Evolutionary conservation across 2,329 filamentous ascomycete genomes (phyloP), one percentile per base, ranked within the genome.

Genomic region (Tympanopsis confertula): DNA sequence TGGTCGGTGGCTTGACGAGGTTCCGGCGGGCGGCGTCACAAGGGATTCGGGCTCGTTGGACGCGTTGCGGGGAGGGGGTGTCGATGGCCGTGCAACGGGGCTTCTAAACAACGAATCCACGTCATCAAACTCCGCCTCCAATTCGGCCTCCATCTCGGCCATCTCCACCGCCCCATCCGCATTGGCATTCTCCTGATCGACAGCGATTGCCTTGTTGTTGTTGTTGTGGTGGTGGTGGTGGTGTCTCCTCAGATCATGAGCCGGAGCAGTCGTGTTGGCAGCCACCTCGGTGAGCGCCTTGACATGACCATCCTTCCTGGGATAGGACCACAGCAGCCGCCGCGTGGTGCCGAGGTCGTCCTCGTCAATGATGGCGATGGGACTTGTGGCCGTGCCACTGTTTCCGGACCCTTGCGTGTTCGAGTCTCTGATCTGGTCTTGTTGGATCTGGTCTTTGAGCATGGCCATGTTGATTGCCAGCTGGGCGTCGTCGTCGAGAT

Each of bases 301-400:
- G 1, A 69, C 60, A 35, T 74, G 65, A 24, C 70, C 73, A 20
- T 76, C 71, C 45, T 81, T 82, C 32, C 78, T 69, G 2, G 84
- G 84, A 0, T 82, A 87, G 1, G 85, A 82, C 50, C 91, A 91
- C 1, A 91, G 65, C 2, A 88, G 58, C 41, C 86, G 69, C 42
- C 82, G 70, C 1, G 82, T 87, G 37, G 54, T 59, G 22, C 71
- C 74, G 14, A 68, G 55, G 12, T 60, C 56, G 30, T 20, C 20
- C 35, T 38, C 39, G 30, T 17, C 39, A 39, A n/a, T 19, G 5
- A 19, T 19, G 17, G 15, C 29, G 19, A 36, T 40, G 42, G 30
- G 43, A n/a, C n/a, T 35, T 40, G 40, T 59, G 13, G 63, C 68
- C 20, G 70, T 74, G 35, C 74, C 75, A 42, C 62, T 69, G 20